Percentiles rank a stretch among this genome's conserved stretches.
Evolutionary conservation across 352 stramenopile genomes (phyloP).

Genomic region (Pythium dissimile): DNA sequence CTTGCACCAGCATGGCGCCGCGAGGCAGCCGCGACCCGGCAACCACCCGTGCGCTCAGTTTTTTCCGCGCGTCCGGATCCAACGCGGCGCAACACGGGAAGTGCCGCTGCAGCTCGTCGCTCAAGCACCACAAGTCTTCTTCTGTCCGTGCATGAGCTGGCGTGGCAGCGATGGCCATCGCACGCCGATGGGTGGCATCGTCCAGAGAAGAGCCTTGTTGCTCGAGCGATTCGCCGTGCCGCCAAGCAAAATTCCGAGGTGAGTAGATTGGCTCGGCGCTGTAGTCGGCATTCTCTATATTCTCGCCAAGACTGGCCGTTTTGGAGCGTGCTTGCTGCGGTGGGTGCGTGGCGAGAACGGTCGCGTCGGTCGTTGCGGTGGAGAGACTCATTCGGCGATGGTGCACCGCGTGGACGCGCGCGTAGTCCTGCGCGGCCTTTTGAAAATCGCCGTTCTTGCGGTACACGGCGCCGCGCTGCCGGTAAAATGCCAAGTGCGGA

Average conservation of each 20-base stretch:
- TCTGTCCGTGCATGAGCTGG: constrained; percentile 21
- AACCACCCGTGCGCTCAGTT: constrained; percentile 33
- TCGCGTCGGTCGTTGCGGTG: background rate
- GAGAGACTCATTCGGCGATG: background rate
- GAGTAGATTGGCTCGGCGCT: constrained; percentile 10
- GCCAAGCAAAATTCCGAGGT: constrained; percentile 1
- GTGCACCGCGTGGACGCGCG: constrained; percentile 5
- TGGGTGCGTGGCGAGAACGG: too few species aligned
- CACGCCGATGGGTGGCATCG: constrained; percentile 15
- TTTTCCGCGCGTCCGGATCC: constrained; percentile 30
- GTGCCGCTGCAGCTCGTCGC: constrained; percentile 38
- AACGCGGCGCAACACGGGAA: constrained; percentile 42
- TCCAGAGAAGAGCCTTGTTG: constrained; percentile 9
- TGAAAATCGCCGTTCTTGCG: constrained; percentile 58
- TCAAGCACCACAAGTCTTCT: constrained; percentile 37
- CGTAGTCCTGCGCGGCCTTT: constrained; percentile 57
- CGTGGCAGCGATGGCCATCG: constrained; percentile 24
- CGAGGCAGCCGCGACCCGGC: constrained; percentile 18
- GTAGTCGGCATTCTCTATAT: background rate
- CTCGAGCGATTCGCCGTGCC: background rate
- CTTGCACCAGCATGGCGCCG: constrained; percentile 15
- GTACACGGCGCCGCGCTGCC: constrained; percentile 49
- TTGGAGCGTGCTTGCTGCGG: too few species aligned
- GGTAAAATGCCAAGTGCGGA: constrained; percentile 35
- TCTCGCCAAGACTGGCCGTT: background rate